Base-by-base conservation (phyloP, 352 stramenopile species). In the Phytophthora tentaculata region DNA sequence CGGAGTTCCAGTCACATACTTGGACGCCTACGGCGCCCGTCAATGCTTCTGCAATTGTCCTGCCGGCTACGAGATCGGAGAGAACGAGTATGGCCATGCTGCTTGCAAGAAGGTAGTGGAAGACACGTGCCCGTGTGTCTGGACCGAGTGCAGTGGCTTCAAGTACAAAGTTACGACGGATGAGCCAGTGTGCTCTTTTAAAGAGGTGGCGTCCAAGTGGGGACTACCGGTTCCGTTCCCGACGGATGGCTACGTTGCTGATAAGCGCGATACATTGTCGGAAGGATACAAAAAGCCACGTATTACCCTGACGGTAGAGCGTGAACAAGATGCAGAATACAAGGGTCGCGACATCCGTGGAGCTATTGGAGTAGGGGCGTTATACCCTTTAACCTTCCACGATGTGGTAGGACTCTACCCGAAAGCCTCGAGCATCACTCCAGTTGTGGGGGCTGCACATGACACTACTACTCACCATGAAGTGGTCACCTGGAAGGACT, bases 11-110 rank as follows among this genome's bases (percentile, higher is more conserved):
- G 76, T 90, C 37, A 74, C 74, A 7, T 89, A 84, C 48, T 5
- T 83, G 5, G 63, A 88, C 54, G 35, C 56, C 4, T 51, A 73
- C 12, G 73, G 69, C 28, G 24, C 61, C 8, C 79, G 74, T 1
- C 59, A 89, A 43, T 92, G 84, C 65, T 90, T 82, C 20, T 92
- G 84, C 63, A 67, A 72, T 23, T 92, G 84, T 16, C 72, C 81
- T 1, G 73, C 62, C 0, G 80, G 82, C 3, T 74, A 74, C 19
- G 67, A 77, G 44, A 51, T 77, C 3, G 22, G 54, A 0, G 56
- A 58, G 10, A 59, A 73, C 8, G 24, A 63, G 20, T 75, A 75
- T 26, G 64, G 44, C 9, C 17, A 60, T 5, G 28, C 70, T 17
- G 39, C 26, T 5, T 88, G 81, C 47, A 64, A 73, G 12, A 47